Conservation (phyloP, 306 rosid genomes). For the Quercus gilva region DNA sequence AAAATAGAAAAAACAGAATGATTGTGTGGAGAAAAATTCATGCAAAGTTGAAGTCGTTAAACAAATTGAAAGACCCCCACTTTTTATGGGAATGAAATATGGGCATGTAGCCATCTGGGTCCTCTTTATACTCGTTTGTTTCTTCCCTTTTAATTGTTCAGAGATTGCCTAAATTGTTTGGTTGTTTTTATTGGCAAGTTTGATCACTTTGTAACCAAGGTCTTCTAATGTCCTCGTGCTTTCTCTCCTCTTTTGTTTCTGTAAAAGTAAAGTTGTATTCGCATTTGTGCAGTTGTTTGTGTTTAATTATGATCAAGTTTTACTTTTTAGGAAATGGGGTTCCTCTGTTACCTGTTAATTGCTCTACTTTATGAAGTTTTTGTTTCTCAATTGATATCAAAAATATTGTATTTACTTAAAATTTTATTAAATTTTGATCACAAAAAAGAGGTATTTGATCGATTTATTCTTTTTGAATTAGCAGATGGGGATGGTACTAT, state of each 20-base stretch:
- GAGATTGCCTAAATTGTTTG: slow-evolving; percentile 13
- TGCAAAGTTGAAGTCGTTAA: slow-evolving; percentile 33
- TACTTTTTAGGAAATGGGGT: slow-evolving; percentile 21
- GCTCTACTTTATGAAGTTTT: slow-evolving; percentile 13
- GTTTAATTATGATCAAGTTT: neutral
- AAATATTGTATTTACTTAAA: slow-evolving; percentile 9
- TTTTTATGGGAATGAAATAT: slow-evolving; percentile 41
- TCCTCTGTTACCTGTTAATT: slow-evolving; percentile 4
- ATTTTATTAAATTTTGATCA: neutral
- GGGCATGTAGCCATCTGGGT: slow-evolving; percentile 38
- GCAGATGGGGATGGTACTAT: neutral
- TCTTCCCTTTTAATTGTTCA: slow-evolving; percentile 21
- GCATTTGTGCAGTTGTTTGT: neutral
- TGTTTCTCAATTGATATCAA: slow-evolving; percentile 6
- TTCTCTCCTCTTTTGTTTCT: neutral
- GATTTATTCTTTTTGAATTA: neutral
- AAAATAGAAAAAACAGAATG: slow-evolving; percentile 15
- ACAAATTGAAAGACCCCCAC: slow-evolving; percentile 35
- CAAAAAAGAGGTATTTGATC: neutral
- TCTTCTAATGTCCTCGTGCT: neutral
- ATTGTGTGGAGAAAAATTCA: slow-evolving; percentile 63
- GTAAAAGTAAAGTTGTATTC: neutral
- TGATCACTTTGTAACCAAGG: slow-evolving; percentile 8
- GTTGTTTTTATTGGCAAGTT: slow-evolving; percentile 6
- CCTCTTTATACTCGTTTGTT: slow-evolving; percentile 27